A percentile compares a stretch with the other conserved stretches of the same genome.
phyloP scores from a whole-genome alignment of 176 grass and related monocot species.

The Aegilops longissima region DNA sequence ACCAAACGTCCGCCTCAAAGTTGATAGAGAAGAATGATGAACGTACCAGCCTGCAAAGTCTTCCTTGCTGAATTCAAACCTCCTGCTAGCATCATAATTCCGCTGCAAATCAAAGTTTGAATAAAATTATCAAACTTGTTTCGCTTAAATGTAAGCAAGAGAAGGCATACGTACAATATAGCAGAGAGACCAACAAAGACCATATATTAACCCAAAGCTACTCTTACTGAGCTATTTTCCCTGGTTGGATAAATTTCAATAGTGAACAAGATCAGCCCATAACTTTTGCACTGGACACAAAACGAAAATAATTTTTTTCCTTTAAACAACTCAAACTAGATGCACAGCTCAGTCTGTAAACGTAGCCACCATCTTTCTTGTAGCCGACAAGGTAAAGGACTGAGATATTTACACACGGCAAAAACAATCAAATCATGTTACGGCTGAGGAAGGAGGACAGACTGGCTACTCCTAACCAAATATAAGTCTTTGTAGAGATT shows the following conservation, averaged over 20 bases:
- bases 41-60: background rate
- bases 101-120: background rate
- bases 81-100: background rate
- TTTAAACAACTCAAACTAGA: background rate
- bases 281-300: background rate
- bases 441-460: no score
- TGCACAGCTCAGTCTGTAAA: background rate
- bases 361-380: background rate
- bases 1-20: background rate
- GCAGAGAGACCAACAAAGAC: no score
- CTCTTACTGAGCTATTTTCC: background rate
- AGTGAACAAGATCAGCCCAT: background rate
- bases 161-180: background rate
- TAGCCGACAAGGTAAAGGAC: background rate
- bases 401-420: background rate
- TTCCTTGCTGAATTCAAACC: background rate
- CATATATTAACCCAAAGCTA: background rate
- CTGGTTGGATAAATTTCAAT: background rate
- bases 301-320: background rate
- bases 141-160: background rate
- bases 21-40: background rate
- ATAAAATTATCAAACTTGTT: background rate
- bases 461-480: background rate
- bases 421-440: background rate
- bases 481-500: no score